Evolutionary conservation across 2,329 filamentous ascomycete genomes (phyloP).

Genomic region (Chaetothyriales sp.): DNA sequence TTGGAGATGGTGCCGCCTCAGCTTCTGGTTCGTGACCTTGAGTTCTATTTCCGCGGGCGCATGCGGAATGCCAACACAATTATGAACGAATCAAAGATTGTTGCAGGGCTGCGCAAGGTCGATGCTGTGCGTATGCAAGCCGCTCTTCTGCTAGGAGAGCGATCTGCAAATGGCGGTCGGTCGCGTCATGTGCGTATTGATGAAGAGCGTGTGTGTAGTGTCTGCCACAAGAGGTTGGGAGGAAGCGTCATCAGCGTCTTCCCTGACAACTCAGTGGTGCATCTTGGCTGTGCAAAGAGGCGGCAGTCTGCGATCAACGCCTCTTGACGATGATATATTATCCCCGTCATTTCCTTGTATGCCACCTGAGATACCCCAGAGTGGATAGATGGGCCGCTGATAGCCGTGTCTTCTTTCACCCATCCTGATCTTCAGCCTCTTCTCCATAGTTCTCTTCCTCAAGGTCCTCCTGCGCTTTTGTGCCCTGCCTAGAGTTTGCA

Average conservation of each 20-base stretch:
- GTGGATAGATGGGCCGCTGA: not conserved
- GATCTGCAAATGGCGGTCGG: conserved; percentile 35
- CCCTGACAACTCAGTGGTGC: conserved; percentile 59
- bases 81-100: conserved; percentile 64
- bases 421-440: conserved; percentile 43
- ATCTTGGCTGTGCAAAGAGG: conserved; percentile 58
- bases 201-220: conserved; percentile 78
- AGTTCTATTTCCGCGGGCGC: conserved; percentile 80
- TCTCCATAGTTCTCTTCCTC: conserved; percentile 62
- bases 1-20: conserved; percentile 70
- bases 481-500: conserved; percentile 23
- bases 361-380: not conserved
- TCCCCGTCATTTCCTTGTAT: not conserved
- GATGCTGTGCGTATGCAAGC: conserved; percentile 66
- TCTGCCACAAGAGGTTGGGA: conserved; percentile 85
- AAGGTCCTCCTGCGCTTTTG: conserved; percentile 30
- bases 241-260: conserved; percentile 81
- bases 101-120: conserved; percentile 60
- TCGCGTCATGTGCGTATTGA: conserved; percentile 61
- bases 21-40: conserved; percentile 63
- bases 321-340: not conserved
- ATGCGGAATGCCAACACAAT: conserved; percentile 74
- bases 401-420: not conserved
- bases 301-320: conserved; percentile 16
- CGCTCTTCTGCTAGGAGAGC: conserved; percentile 56